A percentile compares a stretch with the other conserved stretches of the same genome.
Conservation (phyloP, 768 basidiomycete genomes). For the Lentinula aciculospora region DNA sequence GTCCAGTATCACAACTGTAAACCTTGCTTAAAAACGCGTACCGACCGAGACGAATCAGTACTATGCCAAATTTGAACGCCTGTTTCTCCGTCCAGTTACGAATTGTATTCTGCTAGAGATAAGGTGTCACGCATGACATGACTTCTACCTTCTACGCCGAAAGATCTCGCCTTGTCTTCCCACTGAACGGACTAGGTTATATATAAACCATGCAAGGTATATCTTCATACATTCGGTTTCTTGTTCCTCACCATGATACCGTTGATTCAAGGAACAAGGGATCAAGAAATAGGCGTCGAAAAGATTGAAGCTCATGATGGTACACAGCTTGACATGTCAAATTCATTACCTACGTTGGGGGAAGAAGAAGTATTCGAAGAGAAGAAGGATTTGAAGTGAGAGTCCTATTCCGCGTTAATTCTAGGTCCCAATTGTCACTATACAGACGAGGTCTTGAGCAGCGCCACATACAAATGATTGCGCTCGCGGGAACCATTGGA, state of each 20-base stretch:
- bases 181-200: background rate
- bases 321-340: background rate
- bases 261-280: background rate
- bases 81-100: background rate
- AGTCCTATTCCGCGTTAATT: background rate
- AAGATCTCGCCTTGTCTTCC: background rate
- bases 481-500: constrained; percentile 8
- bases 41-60: too few species aligned
- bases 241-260: background rate
- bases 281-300: background rate
- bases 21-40: too few species aligned
- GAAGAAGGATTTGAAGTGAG: constrained; percentile 1
- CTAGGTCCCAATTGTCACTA: background rate
- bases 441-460: constrained; percentile 5
- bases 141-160: background rate
- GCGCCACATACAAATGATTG: constrained; percentile 8
- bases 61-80: background rate
- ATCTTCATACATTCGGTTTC: background rate
- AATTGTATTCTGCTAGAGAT: background rate
- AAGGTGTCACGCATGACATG: background rate
- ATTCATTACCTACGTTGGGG: background rate
- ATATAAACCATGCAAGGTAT: background rate
- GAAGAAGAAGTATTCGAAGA: background rate
- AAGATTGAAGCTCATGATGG: background rate
- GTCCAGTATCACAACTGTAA: too few species aligned